Evolutionary conservation across 805 yeast genomes (phyloP), one percentile per base, ranked within the genome.

Genomic region (Metschnikowia bowlesiae): DNA sequence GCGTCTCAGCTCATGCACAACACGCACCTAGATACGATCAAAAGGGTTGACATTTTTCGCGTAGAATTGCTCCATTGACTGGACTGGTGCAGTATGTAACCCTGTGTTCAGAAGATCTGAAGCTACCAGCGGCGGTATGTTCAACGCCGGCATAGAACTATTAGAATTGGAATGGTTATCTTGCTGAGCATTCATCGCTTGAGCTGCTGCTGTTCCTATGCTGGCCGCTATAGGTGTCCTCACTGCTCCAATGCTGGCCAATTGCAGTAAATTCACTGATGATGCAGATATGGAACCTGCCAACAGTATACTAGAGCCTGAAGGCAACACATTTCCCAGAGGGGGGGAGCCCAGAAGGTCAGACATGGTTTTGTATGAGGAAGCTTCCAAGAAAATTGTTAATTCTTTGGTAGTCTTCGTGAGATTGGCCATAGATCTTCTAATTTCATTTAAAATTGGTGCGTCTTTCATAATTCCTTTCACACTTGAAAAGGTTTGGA

Each of bases 381-480:
- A 58, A 4, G 69, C 68, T 63, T 91, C 97, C 39, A 91, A 69
- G 58, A 88, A 75, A n/a, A 89, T 83, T 0, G 97, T 90, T 13
- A 92, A 86, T 62, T 92, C 98, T 61, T 92, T 92, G 4, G 97
- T 89, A 3, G 91, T 87, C 56, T 89, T 83, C 0, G 97, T 91
- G 51, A 92, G 72, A 35, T 83, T 80, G 0, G 96, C 88, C 68
- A 92, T 78, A 6, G 87, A 81, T 7, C 91, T 84, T 51, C 96
- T 73, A 6, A 85, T 85, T 49, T 88, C 96, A 58, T 86, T 84
- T 46, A 92, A 74, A 13, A 84, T 78, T 0, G 96, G 91, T 50
- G 89, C 74, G 55, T 88, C 97, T 48, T 81, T 79, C 81, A 92
- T 85, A 1, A 95, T 84, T 1, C 80, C 76, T 62, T 90, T 90